These are phyloP conservation scores for Phytophthora macrochlamydospora DNA, from an alignment of 352 stramenopile species.

Conservation along the genomic window DNA sequence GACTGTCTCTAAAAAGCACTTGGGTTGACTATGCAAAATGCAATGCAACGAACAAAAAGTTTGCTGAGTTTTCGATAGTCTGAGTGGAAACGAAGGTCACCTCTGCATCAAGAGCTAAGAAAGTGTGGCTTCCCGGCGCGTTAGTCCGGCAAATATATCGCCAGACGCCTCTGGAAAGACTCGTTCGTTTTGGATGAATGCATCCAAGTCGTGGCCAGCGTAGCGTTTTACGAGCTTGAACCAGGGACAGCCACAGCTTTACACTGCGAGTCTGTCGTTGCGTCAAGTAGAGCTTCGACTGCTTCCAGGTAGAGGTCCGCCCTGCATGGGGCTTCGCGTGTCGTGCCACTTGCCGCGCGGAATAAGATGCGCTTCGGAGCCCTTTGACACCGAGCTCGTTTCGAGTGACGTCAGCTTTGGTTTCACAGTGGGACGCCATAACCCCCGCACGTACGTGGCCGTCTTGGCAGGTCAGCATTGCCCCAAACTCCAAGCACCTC, in stretches of 20 bases:
- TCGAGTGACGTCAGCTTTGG: conserved; percentile 1
- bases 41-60: background rate
- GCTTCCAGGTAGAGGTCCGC: background rate
- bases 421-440: background rate
- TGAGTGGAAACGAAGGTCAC: too few species aligned
- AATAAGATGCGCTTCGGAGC: background rate
- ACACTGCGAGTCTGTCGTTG: background rate
- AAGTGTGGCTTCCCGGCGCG: background rate
- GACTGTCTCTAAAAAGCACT: background rate
- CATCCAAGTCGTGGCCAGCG: background rate
- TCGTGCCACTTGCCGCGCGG: background rate
- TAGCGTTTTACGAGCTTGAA: background rate
- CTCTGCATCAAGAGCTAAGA: too few species aligned
- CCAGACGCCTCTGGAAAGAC: background rate
- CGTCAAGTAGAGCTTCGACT: background rate
- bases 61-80: background rate
- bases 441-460: background rate
- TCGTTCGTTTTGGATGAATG: background rate
- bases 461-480: background rate
- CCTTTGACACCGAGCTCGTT: conserved; percentile 1
- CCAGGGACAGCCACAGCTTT: background rate
- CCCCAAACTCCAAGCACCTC: background rate
- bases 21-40: background rate
- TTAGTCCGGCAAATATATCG: background rate
- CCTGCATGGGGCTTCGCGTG: background rate